Conservation (phyloP, 2,329 filamentous ascomycete genomes). For the Apiospora sp. region DNA sequence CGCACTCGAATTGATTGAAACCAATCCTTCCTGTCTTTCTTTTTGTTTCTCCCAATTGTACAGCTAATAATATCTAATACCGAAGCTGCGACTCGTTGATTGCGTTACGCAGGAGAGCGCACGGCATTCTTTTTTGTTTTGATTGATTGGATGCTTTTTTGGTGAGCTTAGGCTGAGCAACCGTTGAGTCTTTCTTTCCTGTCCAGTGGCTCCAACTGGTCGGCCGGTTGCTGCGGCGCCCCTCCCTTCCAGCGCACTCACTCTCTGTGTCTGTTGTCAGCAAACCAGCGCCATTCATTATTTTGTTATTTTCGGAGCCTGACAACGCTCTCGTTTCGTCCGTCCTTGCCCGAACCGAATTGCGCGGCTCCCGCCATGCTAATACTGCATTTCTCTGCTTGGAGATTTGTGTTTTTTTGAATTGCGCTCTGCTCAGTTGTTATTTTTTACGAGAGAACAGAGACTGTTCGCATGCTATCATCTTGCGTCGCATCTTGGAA, state of each 20-base stretch:
- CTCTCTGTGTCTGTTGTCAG: slow-evolving; percentile 5
- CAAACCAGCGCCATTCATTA: slow-evolving; percentile 14
- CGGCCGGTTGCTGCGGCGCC: slow-evolving; percentile 11
- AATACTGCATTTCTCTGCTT: not conserved
- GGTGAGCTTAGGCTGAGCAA: not conserved
- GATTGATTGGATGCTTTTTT: not conserved
- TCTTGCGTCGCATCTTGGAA: not conserved
- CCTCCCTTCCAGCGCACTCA: not conserved
- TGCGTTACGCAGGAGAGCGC: slow-evolving; percentile 6
- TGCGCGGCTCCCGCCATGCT: not conserved
- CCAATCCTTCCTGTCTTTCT: not conserved
- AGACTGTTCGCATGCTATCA: not conserved
- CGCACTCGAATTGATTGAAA: not conserved
- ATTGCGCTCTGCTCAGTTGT: slow-evolving; percentile 17
- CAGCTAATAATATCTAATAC: not conserved
- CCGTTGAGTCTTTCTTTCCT: not conserved
- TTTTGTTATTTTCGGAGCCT: slow-evolving; percentile 21
- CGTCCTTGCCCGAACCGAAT: slow-evolving; percentile 4
- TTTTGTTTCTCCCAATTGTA: not conserved
- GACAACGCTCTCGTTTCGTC: slow-evolving; percentile 17
- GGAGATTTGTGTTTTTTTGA: not conserved
- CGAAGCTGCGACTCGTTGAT: not conserved
- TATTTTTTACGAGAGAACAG: slow-evolving; percentile 4
- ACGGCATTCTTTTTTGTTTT: not conserved
- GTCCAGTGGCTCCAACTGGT: not conserved